Evolutionary conservation across 2,329 filamentous ascomycete genomes (phyloP).

Genomic region (Clonostachys rosea): DNA sequence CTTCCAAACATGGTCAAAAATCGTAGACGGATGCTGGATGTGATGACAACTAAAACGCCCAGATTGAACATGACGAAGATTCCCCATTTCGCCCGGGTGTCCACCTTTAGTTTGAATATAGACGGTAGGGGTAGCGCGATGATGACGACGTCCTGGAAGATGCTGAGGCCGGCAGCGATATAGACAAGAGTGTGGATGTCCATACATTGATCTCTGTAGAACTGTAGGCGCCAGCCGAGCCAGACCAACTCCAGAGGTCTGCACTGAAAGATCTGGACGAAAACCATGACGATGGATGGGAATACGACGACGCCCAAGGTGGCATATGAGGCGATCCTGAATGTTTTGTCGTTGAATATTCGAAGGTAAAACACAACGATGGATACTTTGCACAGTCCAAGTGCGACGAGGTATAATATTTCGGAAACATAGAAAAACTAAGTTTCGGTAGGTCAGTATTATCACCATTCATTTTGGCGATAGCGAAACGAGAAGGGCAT

Average conservation of each 20-base stretch:
- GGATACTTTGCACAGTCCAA: constrained; percentile 30
- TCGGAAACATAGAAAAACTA: constrained; percentile 21
- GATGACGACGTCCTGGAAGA: constrained; percentile 18
- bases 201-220: constrained; percentile 9
- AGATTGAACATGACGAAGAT: constrained; percentile 16
- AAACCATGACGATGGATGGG: constrained; percentile 25
- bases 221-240: constrained; percentile 9
- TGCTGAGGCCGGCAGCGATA: constrained; percentile 36
- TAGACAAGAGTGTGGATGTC: constrained; percentile 25
- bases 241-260: constrained; percentile 25
- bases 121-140: constrained; percentile 25
- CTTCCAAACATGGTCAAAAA: constrained; percentile 23
- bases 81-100: constrained; percentile 4
- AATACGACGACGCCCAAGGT: constrained; percentile 24
- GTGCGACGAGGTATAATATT: constrained; percentile 26
- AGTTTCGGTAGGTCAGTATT: no score
- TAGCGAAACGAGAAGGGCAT: not conserved
- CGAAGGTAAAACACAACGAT: constrained; percentile 31
- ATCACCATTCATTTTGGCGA: not conserved
- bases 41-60: constrained; percentile 7
- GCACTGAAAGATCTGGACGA: constrained; percentile 37
- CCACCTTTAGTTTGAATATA: constrained; percentile 12
- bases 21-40: constrained; percentile 10
- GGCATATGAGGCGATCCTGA: constrained; percentile 20
- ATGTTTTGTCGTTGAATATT: constrained; percentile 22